phyloP scores from a whole-genome alignment of 306 rosid genomes.

The Gastrolobium bilobum region DNA sequence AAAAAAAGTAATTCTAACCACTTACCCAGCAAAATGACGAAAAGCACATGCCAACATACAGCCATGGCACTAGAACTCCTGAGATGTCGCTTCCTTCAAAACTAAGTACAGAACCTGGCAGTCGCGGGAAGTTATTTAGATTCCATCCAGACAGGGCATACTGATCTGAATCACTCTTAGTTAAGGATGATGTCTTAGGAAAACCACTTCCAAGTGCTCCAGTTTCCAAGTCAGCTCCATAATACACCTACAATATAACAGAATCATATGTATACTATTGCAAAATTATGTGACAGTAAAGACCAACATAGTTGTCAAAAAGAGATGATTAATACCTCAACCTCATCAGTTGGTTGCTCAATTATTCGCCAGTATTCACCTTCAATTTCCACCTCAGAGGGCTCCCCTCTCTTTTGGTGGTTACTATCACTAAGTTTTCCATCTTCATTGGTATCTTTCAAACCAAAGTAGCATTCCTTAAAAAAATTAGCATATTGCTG shows the following conservation, averaged over 20 bases:
- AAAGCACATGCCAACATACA: conserved; percentile 98
- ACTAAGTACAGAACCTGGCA: conserved; percentile 87
- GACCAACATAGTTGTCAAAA: conserved; percentile 18
- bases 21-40: conserved; percentile 99
- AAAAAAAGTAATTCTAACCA: conserved; percentile 37
- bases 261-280: conserved; percentile 39
- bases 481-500: conserved; percentile 69
- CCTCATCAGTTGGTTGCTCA: conserved; percentile 88
- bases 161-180: conserved; percentile 54
- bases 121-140: conserved; percentile 86
- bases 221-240: conserved; percentile 97
- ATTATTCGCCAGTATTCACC: conserved; percentile 99
- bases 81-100: conserved; percentile 94
- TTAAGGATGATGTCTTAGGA: conserved; percentile 72
- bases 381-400: conserved; percentile 85
- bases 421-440: conserved; percentile 45
- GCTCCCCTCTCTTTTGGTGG: conserved; percentile 55
- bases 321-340: conserved; percentile 71
- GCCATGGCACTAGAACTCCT: conserved; percentile 99
- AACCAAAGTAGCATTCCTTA: conserved; percentile 79
- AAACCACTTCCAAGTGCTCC: conserved; percentile 92
- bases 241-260: conserved; percentile 70
- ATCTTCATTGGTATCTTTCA: conserved; percentile 56
- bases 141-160: conserved; percentile 92
- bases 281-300: conserved; percentile 25